Conservation (phyloP, 2,329 filamentous ascomycete genomes). For the Cladosporium sp. region DNA sequence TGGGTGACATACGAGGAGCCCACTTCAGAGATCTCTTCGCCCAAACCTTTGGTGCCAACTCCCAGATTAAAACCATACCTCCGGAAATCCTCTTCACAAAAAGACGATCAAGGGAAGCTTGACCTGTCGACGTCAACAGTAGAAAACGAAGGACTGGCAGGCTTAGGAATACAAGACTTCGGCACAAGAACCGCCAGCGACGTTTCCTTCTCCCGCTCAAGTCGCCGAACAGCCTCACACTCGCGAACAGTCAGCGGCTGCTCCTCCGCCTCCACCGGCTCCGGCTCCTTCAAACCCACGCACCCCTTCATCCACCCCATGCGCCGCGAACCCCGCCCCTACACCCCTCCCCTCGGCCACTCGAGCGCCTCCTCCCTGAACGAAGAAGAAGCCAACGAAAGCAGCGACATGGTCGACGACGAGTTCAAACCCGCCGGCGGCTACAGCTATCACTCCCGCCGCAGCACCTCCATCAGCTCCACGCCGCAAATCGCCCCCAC, state of each 20-base stretch:
- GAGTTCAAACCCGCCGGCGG: conserved; percentile 32
- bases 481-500: conserved; percentile 20
- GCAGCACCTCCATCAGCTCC: conserved; percentile 41
- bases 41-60: conserved; percentile 19
- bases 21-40: conserved; percentile 9
- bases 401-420: conserved; percentile 40
- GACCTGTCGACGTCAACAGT: conserved; percentile 50
- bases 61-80: conserved; percentile 51
- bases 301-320: conserved; percentile 50
- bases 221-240: conserved; percentile 38
- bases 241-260: conserved; percentile 49
- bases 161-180: conserved; percentile 50
- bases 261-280: conserved; percentile 48
- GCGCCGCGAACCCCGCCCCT: conserved; percentile 49
- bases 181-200: conserved; percentile 33
- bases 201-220: conserved; percentile 37
- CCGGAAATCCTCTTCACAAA: conserved; percentile 47
- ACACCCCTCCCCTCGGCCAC: conserved; percentile 46
- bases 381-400: conserved; percentile 36
- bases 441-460: conserved; percentile 32
- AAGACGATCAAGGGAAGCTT: conserved; percentile 39
- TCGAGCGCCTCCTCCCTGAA: conserved; percentile 45
- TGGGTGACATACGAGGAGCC: conserved; percentile 28
- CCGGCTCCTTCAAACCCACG: conserved; percentile 41
- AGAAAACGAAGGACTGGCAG: conserved; percentile 48